phyloP scores from a whole-genome alignment of 2,329 filamentous ascomycete species.

The Pezicula radicicola region DNA sequence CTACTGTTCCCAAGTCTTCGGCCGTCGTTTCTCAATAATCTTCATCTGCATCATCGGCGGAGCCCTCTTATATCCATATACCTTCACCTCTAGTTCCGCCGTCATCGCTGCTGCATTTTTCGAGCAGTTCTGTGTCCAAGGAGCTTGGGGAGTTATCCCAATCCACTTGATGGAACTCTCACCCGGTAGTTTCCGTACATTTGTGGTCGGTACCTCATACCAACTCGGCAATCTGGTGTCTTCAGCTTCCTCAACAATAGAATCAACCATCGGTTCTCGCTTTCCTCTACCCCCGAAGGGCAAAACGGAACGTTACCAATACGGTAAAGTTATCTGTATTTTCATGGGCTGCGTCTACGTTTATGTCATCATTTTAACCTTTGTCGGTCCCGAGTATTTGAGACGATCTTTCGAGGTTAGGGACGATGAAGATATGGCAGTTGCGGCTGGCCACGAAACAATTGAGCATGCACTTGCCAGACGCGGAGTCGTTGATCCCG shows the following conservation, averaged over 20 bases:
- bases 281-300: conserved; percentile 65
- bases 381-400: conserved; percentile 44
- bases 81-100: conserved; percentile 57
- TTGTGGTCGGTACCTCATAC: conserved; percentile 69
- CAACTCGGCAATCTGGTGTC: conserved; percentile 75
- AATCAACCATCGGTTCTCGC: conserved; percentile 71
- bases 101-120: conserved; percentile 83
- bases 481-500: neutral
- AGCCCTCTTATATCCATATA: conserved; percentile 81
- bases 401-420: conserved; percentile 43
- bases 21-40: conserved; percentile 67
- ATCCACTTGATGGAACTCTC: conserved; percentile 74
- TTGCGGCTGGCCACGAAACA: conserved; percentile 33
- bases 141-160: conserved; percentile 72
- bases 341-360: conserved; percentile 71
- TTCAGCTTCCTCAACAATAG: conserved; percentile 71
- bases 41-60: conserved; percentile 63
- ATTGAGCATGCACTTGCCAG: conserved; percentile 20
- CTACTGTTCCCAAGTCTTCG: conserved; percentile 66
- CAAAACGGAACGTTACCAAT: conserved; percentile 58
- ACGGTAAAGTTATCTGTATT: conserved; percentile 83
- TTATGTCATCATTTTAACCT: conserved; percentile 58
- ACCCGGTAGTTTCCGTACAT: conserved; percentile 66
- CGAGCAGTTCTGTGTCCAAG: conserved; percentile 76
- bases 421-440: conserved; percentile 42